Evolutionary conservation across 1,139 yeast species (phyloP).

Genomic region (Candida anutae): DNA sequence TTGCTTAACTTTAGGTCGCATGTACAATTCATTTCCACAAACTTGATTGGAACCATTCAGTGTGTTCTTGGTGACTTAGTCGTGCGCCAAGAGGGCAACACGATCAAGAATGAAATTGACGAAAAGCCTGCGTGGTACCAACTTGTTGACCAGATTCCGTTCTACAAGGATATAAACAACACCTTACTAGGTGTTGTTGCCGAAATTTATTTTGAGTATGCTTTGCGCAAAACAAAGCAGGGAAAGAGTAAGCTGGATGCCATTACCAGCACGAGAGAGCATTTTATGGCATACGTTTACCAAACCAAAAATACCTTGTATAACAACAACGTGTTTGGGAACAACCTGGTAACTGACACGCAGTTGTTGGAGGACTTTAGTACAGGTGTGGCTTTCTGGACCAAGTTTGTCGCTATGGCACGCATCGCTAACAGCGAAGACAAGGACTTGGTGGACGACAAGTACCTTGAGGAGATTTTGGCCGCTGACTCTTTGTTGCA

Average conservation of each 20-base stretch:
- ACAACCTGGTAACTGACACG: conserved; percentile 28
- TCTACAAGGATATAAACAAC: conserved; percentile 38
- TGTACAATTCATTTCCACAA: conserved; percentile 43
- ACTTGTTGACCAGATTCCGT: conserved; percentile 55
- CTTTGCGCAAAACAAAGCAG: conserved; percentile 23
- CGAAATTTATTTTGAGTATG: conserved; percentile 35
- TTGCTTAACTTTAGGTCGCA: conserved; percentile 63
- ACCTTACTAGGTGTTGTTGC: conserved; percentile 38
- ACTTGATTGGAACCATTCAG: conserved; percentile 50
- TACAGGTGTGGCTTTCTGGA: conserved; percentile 33
- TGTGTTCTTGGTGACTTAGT: conserved; percentile 43
- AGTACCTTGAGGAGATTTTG: conserved; percentile 23
- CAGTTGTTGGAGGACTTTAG: conserved; percentile 36
- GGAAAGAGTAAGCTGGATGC: conserved; percentile 21
- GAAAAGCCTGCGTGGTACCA: conserved; percentile 49
- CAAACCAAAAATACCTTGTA: conserved; percentile 33
- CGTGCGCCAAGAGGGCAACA: conserved; percentile 47
- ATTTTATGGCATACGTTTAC: conserved; percentile 30
- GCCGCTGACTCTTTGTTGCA: conserved; percentile 40
- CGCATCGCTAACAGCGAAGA: conserved; percentile 28
- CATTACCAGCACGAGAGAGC: conserved; percentile 23
- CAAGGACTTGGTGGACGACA: conserved; percentile 24
- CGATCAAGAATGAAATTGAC: conserved; percentile 26
- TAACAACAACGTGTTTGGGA: conserved; percentile 37
- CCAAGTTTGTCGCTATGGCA: conserved; percentile 32